Conservation (phyloP, 768 basidiomycete genomes). For the Lyophyllum semitale region DNA sequence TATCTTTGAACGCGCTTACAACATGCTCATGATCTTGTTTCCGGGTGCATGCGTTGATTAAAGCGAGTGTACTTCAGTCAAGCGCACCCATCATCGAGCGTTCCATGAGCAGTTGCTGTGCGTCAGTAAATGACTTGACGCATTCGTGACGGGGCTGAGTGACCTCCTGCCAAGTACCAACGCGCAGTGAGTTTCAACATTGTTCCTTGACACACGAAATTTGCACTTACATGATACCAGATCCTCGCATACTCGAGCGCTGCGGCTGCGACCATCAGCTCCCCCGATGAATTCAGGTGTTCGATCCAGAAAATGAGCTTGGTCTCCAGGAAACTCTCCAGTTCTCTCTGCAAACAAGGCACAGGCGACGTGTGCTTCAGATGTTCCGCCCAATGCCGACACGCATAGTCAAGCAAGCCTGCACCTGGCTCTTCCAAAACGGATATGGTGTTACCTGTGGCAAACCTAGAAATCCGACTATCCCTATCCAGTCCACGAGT, state of each 20-base stretch:
- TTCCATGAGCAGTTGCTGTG: constrained; percentile 14
- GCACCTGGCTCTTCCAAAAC: background rate
- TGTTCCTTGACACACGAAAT: background rate
- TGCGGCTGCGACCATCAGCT: constrained; percentile 8
- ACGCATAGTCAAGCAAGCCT: constrained; percentile 16
- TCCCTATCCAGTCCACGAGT: constrained; percentile 4
- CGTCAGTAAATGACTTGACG: constrained; percentile 12
- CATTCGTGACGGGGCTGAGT: constrained; percentile 12
- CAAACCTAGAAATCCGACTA: constrained; percentile 1
- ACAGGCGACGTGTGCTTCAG: constrained; percentile 3
- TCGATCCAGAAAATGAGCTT: constrained; percentile 18
- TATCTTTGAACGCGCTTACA: too few relatives aligned
- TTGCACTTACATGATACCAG: constrained; percentile 17
- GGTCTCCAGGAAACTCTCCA: constrained; percentile 12
- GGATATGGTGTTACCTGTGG: background rate
- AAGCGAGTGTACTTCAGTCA: too few relatives aligned
- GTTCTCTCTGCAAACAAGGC: constrained; percentile 3
- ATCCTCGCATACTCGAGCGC: constrained; percentile 11
- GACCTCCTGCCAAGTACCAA: background rate
- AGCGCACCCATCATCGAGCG: constrained; percentile 6
- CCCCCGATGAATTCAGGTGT: constrained; percentile 8
- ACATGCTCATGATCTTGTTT: too few relatives aligned
- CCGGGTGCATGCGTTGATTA: too few relatives aligned
- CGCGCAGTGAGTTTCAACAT: background rate
- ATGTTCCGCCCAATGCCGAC: constrained; percentile 20